Conservation (phyloP, 441 rosid genomes). For the Populus tomentosa region DNA sequence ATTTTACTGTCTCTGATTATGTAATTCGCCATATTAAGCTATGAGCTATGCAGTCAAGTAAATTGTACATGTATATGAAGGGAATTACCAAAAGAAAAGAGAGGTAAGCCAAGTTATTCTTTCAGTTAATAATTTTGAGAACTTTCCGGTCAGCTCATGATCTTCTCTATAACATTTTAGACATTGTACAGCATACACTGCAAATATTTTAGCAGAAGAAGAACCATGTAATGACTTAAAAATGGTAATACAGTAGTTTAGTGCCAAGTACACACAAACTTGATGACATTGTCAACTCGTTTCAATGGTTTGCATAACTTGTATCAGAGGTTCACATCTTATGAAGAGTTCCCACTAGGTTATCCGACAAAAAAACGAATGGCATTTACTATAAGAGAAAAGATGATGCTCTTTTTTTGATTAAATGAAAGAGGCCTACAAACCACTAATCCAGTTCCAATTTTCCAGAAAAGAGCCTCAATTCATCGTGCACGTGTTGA, state of each 20-base stretch:
- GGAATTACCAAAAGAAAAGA: background rate
- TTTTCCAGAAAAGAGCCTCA: background rate
- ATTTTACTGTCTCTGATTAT: slow-evolving; percentile 1
- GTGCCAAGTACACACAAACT: background rate
- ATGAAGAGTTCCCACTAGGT: background rate
- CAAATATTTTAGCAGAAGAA: slow-evolving; percentile 2
- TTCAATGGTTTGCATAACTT: background rate
- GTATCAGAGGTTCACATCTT: background rate
- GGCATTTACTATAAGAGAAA: background rate
- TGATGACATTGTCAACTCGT: background rate
- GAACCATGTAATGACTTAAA: background rate
- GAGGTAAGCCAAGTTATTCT: background rate
- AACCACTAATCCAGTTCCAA: background rate
- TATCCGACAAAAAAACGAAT: background rate
- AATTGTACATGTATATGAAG: background rate
- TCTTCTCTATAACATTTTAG: background rate
- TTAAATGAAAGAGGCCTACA: background rate
- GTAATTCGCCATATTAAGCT: background rate
- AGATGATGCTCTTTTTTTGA: background rate
- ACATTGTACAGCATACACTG: background rate
- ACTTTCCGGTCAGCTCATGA: background rate
- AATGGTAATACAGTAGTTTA: background rate
- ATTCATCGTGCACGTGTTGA: background rate
- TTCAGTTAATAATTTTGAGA: slow-evolving; percentile 2
- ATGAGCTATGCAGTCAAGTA: background rate